Conservation (phyloP, 768 basidiomycete genomes). For the Termitomyces sp. region DNA sequence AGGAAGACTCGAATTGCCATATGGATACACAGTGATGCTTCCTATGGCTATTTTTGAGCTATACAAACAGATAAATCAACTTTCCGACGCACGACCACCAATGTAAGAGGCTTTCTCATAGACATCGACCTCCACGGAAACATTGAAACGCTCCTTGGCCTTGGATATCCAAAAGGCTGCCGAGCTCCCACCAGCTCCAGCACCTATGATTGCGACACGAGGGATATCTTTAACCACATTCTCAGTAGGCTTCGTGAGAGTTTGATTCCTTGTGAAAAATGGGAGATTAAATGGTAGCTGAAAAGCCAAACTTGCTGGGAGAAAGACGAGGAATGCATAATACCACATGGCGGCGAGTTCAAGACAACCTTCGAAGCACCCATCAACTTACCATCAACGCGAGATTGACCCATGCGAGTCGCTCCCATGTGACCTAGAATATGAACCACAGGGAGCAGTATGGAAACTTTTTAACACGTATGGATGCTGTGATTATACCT, state of each 20-base stretch:
- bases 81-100: conserved; percentile 69
- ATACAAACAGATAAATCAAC: neutral
- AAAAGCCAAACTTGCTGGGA: conserved; percentile 30
- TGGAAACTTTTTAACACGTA: too few species aligned
- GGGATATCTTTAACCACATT: conserved; percentile 25
- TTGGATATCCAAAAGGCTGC: conserved; percentile 83
- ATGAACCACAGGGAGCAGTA: too few species aligned
- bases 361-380: neutral
- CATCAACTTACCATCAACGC: neutral
- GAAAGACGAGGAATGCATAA: conserved; percentile 21
- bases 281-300: conserved; percentile 53
- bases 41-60: conserved; percentile 36
- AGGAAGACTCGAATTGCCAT: conserved; percentile 49
- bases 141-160: conserved; percentile 61
- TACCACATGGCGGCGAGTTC: conserved; percentile 13
- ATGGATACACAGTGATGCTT: conserved; percentile 72
- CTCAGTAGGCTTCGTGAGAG: conserved; percentile 12
- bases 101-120: conserved; percentile 75
- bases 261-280: conserved; percentile 38
- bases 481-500: too few species aligned
- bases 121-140: conserved; percentile 76
- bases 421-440: too few species aligned
- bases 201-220: conserved; percentile 82
- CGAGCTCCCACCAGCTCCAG: conserved; percentile 82
- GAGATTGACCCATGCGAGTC: neutral